Evolutionary conservation across 2,329 filamentous ascomycete genomes (phyloP).

Genomic region (Aspergillus costaricaensis): DNA sequence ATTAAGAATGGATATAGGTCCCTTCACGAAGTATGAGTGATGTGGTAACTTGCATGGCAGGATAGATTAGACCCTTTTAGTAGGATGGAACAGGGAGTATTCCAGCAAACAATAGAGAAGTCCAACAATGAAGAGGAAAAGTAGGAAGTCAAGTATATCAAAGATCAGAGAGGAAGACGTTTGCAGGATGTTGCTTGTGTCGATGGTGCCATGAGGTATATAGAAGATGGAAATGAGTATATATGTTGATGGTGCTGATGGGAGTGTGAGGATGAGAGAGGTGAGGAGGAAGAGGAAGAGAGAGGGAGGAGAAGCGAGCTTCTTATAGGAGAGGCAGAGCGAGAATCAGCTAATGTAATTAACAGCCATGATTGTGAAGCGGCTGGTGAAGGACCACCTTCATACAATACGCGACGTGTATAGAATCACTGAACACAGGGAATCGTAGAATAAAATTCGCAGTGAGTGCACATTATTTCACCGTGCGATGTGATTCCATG

Average conservation of each 20-base stretch:
- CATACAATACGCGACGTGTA: not conserved
- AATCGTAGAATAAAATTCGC: not conserved
- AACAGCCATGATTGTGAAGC: not conserved
- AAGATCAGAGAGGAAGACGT: too few species aligned
- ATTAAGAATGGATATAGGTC: too few species aligned
- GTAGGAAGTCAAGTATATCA: too few species aligned
- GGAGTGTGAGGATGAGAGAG: not conserved
- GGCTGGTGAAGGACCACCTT: not conserved
- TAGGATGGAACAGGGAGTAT: too few species aligned
- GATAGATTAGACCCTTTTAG: too few species aligned
- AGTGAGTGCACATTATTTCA: not conserved
- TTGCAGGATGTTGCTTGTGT: too few species aligned
- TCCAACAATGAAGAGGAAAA: too few species aligned
- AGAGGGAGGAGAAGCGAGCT: not conserved
- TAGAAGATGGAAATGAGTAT: not conserved
- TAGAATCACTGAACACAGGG: not conserved
- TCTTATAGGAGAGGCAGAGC: not conserved
- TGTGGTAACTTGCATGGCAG: too few species aligned
- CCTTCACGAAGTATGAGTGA: too few species aligned
- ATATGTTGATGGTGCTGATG: not conserved
- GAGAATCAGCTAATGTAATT: not conserved
- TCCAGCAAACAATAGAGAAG: too few species aligned
- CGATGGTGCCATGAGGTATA: not conserved
- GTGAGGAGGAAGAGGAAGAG: not conserved
- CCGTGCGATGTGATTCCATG: too few species aligned